phyloP scores from a whole-genome alignment of 768 basidiomycete species.

The Leccinum longicurvipes region DNA sequence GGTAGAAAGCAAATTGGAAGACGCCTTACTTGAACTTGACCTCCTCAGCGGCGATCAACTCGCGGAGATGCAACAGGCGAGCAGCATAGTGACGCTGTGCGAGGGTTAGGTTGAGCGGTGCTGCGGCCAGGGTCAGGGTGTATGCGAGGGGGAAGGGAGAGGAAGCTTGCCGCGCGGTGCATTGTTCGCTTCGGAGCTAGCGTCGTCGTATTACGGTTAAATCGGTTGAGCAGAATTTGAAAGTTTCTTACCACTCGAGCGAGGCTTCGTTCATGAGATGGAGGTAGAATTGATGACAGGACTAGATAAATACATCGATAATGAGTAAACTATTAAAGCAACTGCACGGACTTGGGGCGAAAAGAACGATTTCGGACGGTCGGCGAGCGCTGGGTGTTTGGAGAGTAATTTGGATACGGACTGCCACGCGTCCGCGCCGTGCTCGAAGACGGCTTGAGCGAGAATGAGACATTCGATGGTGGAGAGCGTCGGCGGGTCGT shows the following conservation, averaged over 20 bases:
- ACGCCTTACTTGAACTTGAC: conserved; percentile 65
- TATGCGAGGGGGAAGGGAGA: background rate
- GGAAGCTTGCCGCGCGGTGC: conserved; percentile 48
- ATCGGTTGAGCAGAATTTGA: too few species aligned
- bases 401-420: conserved; percentile 62
- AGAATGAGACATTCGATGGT: conserved; percentile 74
- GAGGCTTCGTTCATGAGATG: conserved; percentile 66
- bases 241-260: conserved; percentile 52
- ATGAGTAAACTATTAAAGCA: conserved; percentile 17
- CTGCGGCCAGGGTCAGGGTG: conserved; percentile 36
- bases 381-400: conserved; percentile 63
- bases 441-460: conserved; percentile 83
- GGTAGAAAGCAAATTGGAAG: background rate
- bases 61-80: conserved; percentile 68
- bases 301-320: conserved; percentile 38
- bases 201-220: too few species aligned
- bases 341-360: conserved; percentile 51
- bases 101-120: conserved; percentile 59
- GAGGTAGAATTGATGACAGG: conserved; percentile 65
- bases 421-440: conserved; percentile 69
- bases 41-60: conserved; percentile 73
- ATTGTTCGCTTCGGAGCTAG: conserved; percentile 48
- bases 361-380: conserved; percentile 62
- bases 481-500: conserved; percentile 15
- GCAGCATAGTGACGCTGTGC: conserved; percentile 72